Evolutionary conservation across 1,284 basidiomycete species (phyloP).

Genomic region (Cutaneotrichosporon spelunceum): DNA sequence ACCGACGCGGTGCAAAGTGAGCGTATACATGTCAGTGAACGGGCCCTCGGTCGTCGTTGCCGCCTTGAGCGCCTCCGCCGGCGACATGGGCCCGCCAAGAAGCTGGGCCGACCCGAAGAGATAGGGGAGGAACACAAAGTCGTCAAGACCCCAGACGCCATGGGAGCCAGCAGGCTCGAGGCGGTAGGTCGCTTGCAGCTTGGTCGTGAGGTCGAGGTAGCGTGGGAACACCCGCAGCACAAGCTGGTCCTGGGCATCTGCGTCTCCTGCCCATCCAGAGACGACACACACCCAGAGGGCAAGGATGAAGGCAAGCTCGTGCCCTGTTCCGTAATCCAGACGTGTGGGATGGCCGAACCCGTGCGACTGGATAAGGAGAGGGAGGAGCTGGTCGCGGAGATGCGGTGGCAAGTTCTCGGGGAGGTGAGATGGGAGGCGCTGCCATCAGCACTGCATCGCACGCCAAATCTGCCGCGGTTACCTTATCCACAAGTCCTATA

Average conservation of each 20-base stretch:
- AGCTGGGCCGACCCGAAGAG: constrained; percentile 90
- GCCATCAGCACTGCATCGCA: constrained; percentile 5
- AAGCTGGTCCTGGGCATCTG: constrained; percentile 49
- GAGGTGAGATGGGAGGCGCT: constrained; percentile 59
- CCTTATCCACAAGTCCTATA: constrained; percentile 75
- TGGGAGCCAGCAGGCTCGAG: constrained; percentile 96
- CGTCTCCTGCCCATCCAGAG: constrained; percentile 38
- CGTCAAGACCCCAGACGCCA: constrained; percentile 97
- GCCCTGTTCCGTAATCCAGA: constrained; percentile 95
- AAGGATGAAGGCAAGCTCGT: constrained; percentile 84
- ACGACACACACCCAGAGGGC: constrained; percentile 58
- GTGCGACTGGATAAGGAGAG: constrained; percentile 49
- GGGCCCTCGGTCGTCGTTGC: constrained; percentile 15
- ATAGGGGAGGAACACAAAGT: constrained; percentile 87
- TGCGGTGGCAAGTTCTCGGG: constrained; percentile 47
- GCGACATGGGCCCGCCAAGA: constrained; percentile 53
- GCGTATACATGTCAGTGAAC: constrained; percentile 67
- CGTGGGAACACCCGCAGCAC: constrained; percentile 50
- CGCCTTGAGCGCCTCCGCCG: constrained; percentile 37
- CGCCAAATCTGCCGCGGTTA: constrained; percentile 36
- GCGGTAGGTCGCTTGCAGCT: constrained; percentile 80
- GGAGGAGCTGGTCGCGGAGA: constrained; percentile 66
- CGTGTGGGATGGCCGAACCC: constrained; percentile 88
- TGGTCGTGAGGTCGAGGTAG: constrained; percentile 79
- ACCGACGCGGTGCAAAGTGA: constrained; percentile 74